Evolutionary conservation across 495 filamentous ascomycete species (phyloP).

Genomic region (Aspergillus bertholletiae): DNA sequence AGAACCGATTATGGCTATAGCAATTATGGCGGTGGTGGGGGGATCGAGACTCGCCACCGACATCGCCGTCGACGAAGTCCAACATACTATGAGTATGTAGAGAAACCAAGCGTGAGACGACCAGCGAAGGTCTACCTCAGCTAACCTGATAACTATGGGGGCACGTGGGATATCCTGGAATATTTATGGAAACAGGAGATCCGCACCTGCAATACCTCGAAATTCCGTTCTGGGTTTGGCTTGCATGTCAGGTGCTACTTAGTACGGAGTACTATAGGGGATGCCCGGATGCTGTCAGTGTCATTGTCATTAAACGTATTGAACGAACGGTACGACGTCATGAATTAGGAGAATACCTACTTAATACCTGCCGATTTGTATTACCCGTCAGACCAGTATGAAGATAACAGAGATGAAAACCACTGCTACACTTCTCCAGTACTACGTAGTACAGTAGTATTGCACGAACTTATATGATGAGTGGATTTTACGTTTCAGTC

Average conservation of each 20-base stretch:
- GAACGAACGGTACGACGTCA: background rate
- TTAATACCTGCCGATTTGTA: background rate
- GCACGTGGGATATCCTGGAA: background rate
- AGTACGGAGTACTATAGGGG: background rate
- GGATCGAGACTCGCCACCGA: conserved; percentile 10
- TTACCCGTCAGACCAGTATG: background rate
- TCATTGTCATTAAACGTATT: background rate
- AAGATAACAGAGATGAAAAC: too few relatives aligned
- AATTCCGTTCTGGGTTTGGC: background rate
- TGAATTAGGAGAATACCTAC: background rate
- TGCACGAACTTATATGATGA: too few relatives aligned
- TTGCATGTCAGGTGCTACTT: background rate
- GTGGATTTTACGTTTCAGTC: background rate
- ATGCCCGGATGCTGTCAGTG: too few relatives aligned
- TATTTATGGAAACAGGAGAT: too few relatives aligned
- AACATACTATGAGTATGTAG: conserved; percentile 30
- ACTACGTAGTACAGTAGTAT: too few relatives aligned
- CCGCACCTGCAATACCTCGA: too few relatives aligned
- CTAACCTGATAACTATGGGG: background rate
- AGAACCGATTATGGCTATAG: conserved; percentile 24
- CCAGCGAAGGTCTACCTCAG: conserved; percentile 37
- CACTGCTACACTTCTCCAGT: too few relatives aligned
- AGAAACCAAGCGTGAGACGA: conserved; percentile 33
- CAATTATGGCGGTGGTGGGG: conserved; percentile 11
- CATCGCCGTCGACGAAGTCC: conserved; percentile 20